phyloP scores from a whole-genome alignment of 345 rosid species.

The Arabidopsis thaliana region DNA sequence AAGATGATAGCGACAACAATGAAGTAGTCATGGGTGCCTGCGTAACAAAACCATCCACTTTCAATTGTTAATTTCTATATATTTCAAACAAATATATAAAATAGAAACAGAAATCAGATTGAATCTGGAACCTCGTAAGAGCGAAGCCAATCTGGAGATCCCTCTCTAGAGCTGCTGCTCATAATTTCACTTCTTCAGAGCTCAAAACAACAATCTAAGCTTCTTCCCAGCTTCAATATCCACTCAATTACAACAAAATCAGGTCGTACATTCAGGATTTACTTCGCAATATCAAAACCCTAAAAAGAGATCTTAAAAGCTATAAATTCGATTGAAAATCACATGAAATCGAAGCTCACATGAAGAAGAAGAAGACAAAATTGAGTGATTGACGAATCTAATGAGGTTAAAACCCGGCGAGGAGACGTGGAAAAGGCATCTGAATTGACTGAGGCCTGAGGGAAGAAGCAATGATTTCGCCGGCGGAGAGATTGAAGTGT shows the following conservation, averaged over 20 bases:
- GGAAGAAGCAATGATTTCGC: conserved; percentile 35
- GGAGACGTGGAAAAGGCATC: conserved; percentile 14
- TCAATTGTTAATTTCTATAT: background rate
- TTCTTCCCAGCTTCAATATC: conserved; percentile 3
- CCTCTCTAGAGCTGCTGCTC: conserved; percentile 74
- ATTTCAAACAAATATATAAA: background rate
- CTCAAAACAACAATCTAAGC: conserved; percentile 27
- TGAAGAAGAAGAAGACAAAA: background rate
- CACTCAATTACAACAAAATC: conserved; percentile 1
- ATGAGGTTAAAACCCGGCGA: background rate
- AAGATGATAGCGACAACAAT: conserved; percentile 54
- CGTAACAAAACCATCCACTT: conserved; percentile 22
- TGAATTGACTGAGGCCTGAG: conserved; percentile 17
- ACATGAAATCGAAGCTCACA: conserved; percentile 27
- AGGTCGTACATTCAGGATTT: conserved; percentile 4
- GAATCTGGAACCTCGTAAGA: conserved; percentile 60
- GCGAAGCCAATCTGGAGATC: conserved; percentile 86
- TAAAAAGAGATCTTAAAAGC: background rate
- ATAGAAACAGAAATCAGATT: background rate
- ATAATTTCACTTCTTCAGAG: conserved; percentile 42
- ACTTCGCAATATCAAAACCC: conserved; percentile 30
- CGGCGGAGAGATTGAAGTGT: conserved; percentile 43
- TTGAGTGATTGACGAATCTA: background rate
- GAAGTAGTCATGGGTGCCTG: conserved; percentile 66
- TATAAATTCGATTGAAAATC: background rate